Evolutionary conservation across 306 rosid species (phyloP), one percentile per base, ranked within the genome.

Genomic region (Rubus idaeus): DNA sequence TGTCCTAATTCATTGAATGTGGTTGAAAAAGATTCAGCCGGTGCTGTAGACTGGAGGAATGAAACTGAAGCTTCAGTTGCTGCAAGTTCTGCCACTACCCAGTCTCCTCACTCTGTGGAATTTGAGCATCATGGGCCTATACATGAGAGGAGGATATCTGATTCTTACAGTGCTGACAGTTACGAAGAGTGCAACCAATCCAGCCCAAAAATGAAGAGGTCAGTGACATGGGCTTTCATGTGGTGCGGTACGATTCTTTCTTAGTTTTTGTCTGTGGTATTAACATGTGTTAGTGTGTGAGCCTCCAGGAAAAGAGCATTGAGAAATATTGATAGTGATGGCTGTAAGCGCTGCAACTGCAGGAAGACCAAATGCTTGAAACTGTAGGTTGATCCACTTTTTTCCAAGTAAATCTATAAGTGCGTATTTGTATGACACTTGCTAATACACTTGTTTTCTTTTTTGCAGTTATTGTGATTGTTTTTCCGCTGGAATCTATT

Each of bases 401-500:
- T 42, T 53, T n/a, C 67, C 4, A 67, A 10, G 10, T 44, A 63
- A 56, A 21, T 23, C 26, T 14, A 47, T 68, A 51, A 18, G 47
- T 78, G 11, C 20, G 14, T 23, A 12, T 39, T 39, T 12, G 12
- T 78, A 67, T 41, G 69, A 55, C 77, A 73, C 20, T 39, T 64
- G 62, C 76, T 68, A 52, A 73, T 67, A 69, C 56, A 75, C 67
- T 56, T 35, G 14, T 76, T 71, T 65, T 61, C 67, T 70, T 37
- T 51, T 76, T 76, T 50, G 71, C 87, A 93, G 94, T 79, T 93
- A 93, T 50, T 93, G 97, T 67, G 90, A 90, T 20, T 93, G 97
- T 78, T 93, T 93, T 88, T 74, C 88, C 35, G 81, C 86, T 21
- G 92, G 94, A 64, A 5, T 26, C 56, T 88, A 79, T 74, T 93